These are phyloP conservation scores for Asterophora lycoperdoides DNA, from an alignment of 768 basidiomycete species.

Conservation along the genomic window DNA sequence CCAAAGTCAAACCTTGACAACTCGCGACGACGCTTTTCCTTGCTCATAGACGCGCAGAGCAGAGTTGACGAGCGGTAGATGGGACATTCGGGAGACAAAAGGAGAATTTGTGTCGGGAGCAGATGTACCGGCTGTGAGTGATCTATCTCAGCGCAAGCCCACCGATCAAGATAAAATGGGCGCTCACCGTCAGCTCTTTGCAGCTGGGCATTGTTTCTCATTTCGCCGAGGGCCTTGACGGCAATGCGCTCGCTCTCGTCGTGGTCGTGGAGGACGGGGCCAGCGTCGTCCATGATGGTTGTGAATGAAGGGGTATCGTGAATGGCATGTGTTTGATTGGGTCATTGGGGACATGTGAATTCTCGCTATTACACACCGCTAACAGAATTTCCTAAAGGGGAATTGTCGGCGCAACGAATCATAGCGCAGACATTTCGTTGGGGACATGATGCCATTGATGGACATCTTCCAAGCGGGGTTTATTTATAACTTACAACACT, in stretches of 20 bases:
- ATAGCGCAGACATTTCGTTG: conserved; percentile 33
- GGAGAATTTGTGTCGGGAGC: conserved; percentile 23
- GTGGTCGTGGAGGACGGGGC: conserved; percentile 36
- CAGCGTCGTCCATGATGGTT: conserved; percentile 16
- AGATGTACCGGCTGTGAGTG: conserved; percentile 8
- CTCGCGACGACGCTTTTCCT: conserved; percentile 76
- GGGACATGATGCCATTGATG: conserved; percentile 35
- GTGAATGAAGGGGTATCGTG: conserved; percentile 6
- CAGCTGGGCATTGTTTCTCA: conserved; percentile 50
- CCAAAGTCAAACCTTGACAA: conserved; percentile 64
- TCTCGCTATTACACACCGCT: conserved; percentile 1
- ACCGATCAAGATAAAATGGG: not conserved
- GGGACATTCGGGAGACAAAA: conserved; percentile 53
- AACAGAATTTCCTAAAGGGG: conserved; percentile 1
- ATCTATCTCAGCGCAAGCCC: not conserved
- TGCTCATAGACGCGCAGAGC: conserved; percentile 77
- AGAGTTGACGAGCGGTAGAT: conserved; percentile 66
- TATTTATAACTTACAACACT: too few species aligned
- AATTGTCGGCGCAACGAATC: not conserved
- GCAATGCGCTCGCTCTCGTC: conserved; percentile 81
- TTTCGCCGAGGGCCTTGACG: conserved; percentile 70
- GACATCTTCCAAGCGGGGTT: conserved; percentile 23
- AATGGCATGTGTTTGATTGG: conserved; percentile 16
- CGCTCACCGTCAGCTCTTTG: conserved; percentile 14
- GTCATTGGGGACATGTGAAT: conserved; percentile 14